A percentile compares a stretch with the other conserved stretches of the same genome.
phyloP scores from a whole-genome alignment of 192 early-diverging fungal species.

The Globomyces pollinis-pini region DNA sequence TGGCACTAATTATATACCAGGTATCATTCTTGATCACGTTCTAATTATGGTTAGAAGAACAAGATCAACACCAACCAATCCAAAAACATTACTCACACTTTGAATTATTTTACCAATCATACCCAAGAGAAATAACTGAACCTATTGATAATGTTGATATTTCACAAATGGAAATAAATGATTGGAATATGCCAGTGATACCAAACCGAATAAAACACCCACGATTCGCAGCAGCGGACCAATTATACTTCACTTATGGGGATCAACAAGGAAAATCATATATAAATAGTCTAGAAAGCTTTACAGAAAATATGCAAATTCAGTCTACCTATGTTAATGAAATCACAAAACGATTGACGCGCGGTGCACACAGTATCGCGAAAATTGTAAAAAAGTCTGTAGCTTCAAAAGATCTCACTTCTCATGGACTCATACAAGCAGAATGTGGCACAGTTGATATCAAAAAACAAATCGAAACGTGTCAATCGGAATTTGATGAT shows the following conservation, averaged over 20 bases:
- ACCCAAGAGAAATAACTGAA: neutral
- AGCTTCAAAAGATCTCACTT: neutral
- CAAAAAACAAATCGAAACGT: neutral
- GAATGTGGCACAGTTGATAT: conserved; percentile 4
- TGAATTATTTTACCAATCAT: neutral
- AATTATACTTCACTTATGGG: neutral
- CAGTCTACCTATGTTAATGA: neutral
- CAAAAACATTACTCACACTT: neutral
- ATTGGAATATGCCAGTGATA: neutral
- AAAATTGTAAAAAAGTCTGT: neutral
- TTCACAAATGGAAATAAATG: neutral
- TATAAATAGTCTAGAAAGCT: conserved; percentile 5
- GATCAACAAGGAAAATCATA: neutral
- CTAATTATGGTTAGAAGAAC: neutral
- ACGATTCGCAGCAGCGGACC: neutral
- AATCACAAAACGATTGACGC: neutral
- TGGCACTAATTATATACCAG: conserved; percentile 16
- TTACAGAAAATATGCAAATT: neutral
- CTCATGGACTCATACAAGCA: neutral
- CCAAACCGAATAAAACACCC: too few species aligned
- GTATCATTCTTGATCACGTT: neutral
- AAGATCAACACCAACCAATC: neutral
- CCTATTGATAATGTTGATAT: too few species aligned
- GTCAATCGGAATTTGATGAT: neutral
- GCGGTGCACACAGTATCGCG: neutral